Evolutionary conservation across 2,329 filamentous ascomycete genomes (phyloP), one percentile per base, ranked within the genome.

Genomic region (Pestalotiopsis sp.): DNA sequence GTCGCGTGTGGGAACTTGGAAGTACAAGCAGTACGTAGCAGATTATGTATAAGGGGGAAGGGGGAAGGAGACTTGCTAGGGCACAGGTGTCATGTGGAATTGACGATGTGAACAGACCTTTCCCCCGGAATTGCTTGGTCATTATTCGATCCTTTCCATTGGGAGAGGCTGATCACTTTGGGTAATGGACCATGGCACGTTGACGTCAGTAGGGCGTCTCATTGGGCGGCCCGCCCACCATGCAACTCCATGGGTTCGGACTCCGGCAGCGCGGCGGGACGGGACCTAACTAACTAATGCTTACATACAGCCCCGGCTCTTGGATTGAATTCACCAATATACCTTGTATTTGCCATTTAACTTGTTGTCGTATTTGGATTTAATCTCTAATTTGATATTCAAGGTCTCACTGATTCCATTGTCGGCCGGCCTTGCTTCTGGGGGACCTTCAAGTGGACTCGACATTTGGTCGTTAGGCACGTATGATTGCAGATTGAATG

Each of bases 191-290:
- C 13, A 39, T 62, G 36, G 31, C 59, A 62, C 59, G 59, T 62
- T 62, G 59, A 62, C 59, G 59, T 62, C 59, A 62, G 59, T n/a
- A 27, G 59, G 57, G 27, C 17, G 12, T 62, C 27, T 36, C 20
- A 62, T 38, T 62, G 31, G 59, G 25, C n/a, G 59, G 31, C 27
- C 59, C 27, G 45, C 45, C 45, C 45, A 52, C 45, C 45, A 52
- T 52, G 45, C 45, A 62, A 39, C 31, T 62, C 17, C 56, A 20
- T n/a, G 45, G 45, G 17, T 49, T n/a, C 41, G 45, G 14, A 52
- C 45, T 52, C 45, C 45, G 45, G 20, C 20, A n/a, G 20, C 20
- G 12, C 25, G 31, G 27, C 59, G 59, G 59, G 31, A 39, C 27
- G 59, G 31, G 57, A 59, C 57, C 57, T 23, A 12, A 36, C 57